Base-by-base conservation (phyloP, 2,329 filamentous ascomycete species). In the Trichoderma endophyticum region DNA sequence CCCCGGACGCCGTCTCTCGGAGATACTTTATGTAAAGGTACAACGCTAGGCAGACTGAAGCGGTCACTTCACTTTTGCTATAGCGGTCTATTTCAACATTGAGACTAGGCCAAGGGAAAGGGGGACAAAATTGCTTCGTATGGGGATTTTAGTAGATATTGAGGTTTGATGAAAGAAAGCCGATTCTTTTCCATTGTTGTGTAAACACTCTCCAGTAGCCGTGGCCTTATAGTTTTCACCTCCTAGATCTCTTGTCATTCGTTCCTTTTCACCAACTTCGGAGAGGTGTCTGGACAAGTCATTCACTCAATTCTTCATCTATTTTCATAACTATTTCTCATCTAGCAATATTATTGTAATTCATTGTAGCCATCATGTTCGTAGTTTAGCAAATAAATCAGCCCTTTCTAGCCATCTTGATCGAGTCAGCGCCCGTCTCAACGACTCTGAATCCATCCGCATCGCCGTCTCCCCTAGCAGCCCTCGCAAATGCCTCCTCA, bases 391-490 rank as follows among this genome's bases (percentile, higher is more conserved):
- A 62, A 62, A 15, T 12, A 1, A 6, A 8, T 71, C 36, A 71
- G n/a, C 34, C 43, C 74, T 77, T 80, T 12, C 76, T 73, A 12
- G 79, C 76, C 79, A 83, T 81, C 75, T 80, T 80, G 66, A 90
- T 88, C 1, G 87, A 87, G 62, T 88, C 83, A 0, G 84, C 82
- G 1, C 84, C 86, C n/a, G 93, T 97, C 81, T 95, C 94, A 14
- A 98, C 92, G 65, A 94, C 91, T 78, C 89, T 89, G 79, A 94
- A 97, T 0, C 84, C 87, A 64, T 88, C 91, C 1, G 90, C 90
- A 76, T 91, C 87, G 6, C 94, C 93, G 63, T 93, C 81, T 0
- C 95, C 95, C 77, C 89, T 92, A 72, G 95, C 94, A 1, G 95
- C 95, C 70, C 89, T 86, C 51, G 88, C 88, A 74, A 90, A 91